These are phyloP conservation scores for Cucumis cinereus DNA, from an alignment of 306 rosid species.

Conservation along the genomic window DNA sequence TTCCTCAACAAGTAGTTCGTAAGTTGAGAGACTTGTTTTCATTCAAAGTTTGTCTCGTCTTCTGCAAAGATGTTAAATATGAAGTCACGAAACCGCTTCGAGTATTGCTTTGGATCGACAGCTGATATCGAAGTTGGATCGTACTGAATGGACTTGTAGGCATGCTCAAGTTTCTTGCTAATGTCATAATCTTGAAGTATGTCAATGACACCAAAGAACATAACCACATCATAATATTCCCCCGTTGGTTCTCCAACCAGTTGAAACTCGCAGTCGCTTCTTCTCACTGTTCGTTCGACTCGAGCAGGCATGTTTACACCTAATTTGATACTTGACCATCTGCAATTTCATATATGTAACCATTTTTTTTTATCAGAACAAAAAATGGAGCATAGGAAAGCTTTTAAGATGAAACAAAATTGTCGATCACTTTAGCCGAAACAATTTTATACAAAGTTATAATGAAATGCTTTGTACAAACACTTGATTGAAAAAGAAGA, in stretches of 20 bases:
- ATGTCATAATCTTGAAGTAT: constrained; percentile 96
- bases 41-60: constrained; percentile 9
- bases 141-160: constrained; percentile 84
- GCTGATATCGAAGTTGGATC: constrained; percentile 89
- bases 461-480: neutral
- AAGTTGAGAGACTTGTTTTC: neutral
- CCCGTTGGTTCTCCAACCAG: constrained; percentile 75
- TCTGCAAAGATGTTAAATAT: constrained; percentile 51
- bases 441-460: neutral
- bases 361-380: neutral
- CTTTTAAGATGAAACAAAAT: neutral
- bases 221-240: constrained; percentile 55
- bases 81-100: constrained; percentile 86
- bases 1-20: neutral
- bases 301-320: constrained; percentile 76
- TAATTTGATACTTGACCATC: constrained; percentile 51
- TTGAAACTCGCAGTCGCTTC: constrained; percentile 38
- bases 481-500: neutral
- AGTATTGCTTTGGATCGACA: constrained; percentile 83
- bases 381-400: neutral
- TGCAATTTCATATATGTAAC: constrained; percentile 13
- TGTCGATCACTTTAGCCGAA: neutral
- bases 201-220: constrained; percentile 81
- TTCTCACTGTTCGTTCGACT: constrained; percentile 62
- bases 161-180: constrained; percentile 98